Base-by-base conservation (phyloP, 2,329 filamentous ascomycete genomes). In the Graphilbum fragrans region DNA sequence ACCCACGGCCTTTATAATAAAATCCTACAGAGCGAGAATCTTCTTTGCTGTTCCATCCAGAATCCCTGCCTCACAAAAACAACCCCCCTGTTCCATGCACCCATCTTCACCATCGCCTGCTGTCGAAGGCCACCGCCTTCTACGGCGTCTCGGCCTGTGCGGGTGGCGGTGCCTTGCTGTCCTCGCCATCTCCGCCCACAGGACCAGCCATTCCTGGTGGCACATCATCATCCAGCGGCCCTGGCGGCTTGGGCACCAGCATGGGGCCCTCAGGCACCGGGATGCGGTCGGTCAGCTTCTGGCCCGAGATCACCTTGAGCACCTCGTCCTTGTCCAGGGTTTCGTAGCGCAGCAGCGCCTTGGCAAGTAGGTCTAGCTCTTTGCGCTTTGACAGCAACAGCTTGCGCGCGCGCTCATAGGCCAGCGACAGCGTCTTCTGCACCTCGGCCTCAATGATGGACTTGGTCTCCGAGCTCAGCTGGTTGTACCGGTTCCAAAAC, bases 291-390 rank as follows among this genome's bases (percentile, higher is more conserved):
- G 79, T 69, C 31, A 98, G 66, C 55, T 83, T 81, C 63, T 95
- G 86, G 29, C 92, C 92, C 40, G 75, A 77, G 48, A 98, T 80
- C 6, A 96, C 85, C 66, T 83, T 86, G 59, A 88, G 79, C 48
- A 96, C 93, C 60, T 98, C 92, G 3, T 82, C 79, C 59, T 82
- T 84, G 58, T 83, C 82, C 39, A 98, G 65, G 0, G 87, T 95
- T 67, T 98, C 92, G 60, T 95, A 96, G 60, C 95, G 81, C 27
- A 98, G 78, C 10, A 98, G 71, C 6, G 88, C 92, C 55, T 88
- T 80, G 22, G 92, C 90, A 10, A 98, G 67, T 11, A 86, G 68
- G 53, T 98, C 90, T 8, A 98, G 72, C 59, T 94, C 90, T 45
- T 82, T 80, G 42, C 87, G 77, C 58, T 83, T 86, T 29, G 77